Base-by-base conservation (phyloP, 2,329 filamentous ascomycete species). In the Dactylellina parvicollis region DNA sequence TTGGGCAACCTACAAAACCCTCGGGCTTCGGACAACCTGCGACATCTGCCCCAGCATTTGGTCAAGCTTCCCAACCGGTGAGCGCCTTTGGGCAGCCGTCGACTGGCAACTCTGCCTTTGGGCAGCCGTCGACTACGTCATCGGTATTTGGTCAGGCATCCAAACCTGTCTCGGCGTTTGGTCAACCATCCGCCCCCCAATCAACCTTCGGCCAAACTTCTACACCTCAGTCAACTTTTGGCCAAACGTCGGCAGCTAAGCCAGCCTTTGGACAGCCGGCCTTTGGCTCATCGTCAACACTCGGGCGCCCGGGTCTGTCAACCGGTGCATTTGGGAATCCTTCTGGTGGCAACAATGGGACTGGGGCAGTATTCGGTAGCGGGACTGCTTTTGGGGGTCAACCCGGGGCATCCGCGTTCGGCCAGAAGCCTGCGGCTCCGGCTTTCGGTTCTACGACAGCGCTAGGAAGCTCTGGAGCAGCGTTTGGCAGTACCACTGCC, bases 291-390 rank as follows among this genome's bases (percentile, higher is more conserved):
- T 77, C 83, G 10, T 81, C 84, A 1, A 80, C 82, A 12, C 79
- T 88, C 20, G 86, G 86, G 16, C 80, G 84, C 22, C 85, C 82
- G 1, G 69, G 60, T 34, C 26, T 73, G 36, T 49, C 64, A 82
- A 32, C 88, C 85, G 1, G 83, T 83, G 0, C 88, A 4, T 73
- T 73, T 26, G 49, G 86, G 86, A 83, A 80, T 10, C 74, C 80
- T 2, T 75, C 79, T 32, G 36, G 28, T 24, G 47, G 47, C 7
- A 46, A 34, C 34, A 71, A 80, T 5, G 75, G 79, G 2, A 73
- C 80, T 5, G 75, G 79, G 2, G 73, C 79, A 10, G 73, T 81
- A 9, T 79, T 75, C 32, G 78, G 80, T 0, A 79, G 80, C 18
- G 81, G 80, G 4, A 76, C 81, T 30, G 75, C 81, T 1, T 85